Base-by-base conservation (phyloP, 176 grass and related monocot genomes). In the Oryza brachyantha region DNA sequence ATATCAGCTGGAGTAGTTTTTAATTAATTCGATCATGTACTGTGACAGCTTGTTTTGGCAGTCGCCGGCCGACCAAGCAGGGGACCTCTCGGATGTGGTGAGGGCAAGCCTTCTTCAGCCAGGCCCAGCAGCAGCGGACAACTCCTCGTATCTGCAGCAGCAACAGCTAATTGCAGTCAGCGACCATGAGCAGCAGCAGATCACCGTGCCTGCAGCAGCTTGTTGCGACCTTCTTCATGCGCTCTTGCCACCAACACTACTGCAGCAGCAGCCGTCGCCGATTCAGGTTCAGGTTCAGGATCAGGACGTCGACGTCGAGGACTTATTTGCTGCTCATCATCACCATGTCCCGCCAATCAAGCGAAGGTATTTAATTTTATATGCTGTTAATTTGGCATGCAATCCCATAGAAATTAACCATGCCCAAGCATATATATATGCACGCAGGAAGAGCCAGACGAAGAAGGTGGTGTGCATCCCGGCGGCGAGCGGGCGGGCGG, bases 401-500 rank as follows among this genome's bases (percentile, higher is more conserved):
- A 32, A 32, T 32, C 2, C 2, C 4, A 32, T 32, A 32, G 4
- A 2, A 32, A 32, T 32, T 32, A 32, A 32, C 2, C 35, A 5
- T 6, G 5, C 35, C 14, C 13, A 14, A 1, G 13, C 27, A 16
- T 61, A 7, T 22, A 17, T 26, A 27, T 10, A 66, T 14, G 35
- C 24, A 31, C 22, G 36, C 79, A 94, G 94, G 82, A 97, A 90
- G 74, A 91, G 76, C 82, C 86, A 94, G 62, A 76, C 66, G 82
- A 97, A 92, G 85, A 97, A 94, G 87, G 94, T 94, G 64, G 85
- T 97, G 85, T 97, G 89, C 87, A 97, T 97, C 29, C 94, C 94
- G 22, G 89, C 91, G 14, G 84, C 91, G 32, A 74, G 86, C 42
- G 42, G 57, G 86, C 91, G 5, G 75, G 32, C 63, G 24, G 80